Conservation (phyloP, 176 grass and related monocot genomes). For the Musa beccarii region DNA sequence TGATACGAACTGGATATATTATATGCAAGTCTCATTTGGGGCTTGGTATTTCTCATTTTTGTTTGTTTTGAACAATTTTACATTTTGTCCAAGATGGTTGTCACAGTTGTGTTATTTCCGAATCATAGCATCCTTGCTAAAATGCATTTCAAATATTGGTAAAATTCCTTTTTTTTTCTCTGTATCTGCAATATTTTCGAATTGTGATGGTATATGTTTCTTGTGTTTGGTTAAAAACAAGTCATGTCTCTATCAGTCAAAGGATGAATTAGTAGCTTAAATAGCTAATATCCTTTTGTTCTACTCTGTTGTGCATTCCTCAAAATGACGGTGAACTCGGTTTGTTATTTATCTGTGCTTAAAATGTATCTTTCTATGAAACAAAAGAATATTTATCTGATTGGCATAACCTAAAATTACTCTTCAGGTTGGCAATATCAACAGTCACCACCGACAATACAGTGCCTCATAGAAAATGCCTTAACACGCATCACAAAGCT, state of each 20-base stretch:
- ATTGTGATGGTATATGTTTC: background rate
- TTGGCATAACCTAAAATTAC: background rate
- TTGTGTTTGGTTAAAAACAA: background rate
- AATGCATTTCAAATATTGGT: too few relatives aligned
- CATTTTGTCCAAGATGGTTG: too few relatives aligned
- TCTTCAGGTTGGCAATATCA: conserved; percentile 94
- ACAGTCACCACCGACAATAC: conserved; percentile 74
- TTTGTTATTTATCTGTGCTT: background rate
- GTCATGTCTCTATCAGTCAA: background rate
- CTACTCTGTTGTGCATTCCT: background rate
- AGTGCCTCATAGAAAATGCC: conserved; percentile 72
- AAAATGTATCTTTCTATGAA: background rate
- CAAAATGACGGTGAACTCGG: background rate
- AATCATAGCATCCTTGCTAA: too few relatives aligned
- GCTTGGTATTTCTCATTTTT: too few relatives aligned
- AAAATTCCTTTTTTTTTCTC: too few relatives aligned
- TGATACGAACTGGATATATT: too few relatives aligned
- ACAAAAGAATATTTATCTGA: background rate
- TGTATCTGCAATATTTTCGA: background rate
- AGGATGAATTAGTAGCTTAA: background rate
- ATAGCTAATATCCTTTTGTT: background rate
- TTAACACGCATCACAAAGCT: conserved; percentile 63
- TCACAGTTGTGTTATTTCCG: too few relatives aligned
- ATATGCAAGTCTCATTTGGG: too few relatives aligned
- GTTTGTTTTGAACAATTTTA: too few relatives aligned